These are phyloP conservation scores for Wickerhamomyces rabaulensis DNA, from an alignment of 805 yeast species.

Conservation along the genomic window DNA sequence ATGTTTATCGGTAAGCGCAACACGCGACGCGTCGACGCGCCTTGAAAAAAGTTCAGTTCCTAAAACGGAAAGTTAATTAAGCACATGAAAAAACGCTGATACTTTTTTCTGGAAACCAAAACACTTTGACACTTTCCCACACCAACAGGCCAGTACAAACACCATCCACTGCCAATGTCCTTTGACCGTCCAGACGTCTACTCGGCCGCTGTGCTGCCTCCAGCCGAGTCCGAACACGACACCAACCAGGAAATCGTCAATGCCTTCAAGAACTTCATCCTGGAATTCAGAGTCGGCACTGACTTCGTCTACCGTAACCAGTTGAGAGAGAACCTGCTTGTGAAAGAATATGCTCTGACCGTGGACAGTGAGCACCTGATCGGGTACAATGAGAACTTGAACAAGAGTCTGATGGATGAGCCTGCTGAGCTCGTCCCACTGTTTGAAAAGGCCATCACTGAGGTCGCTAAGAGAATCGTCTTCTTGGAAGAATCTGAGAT, in stretches of 20 bases:
- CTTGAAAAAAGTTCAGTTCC: background rate
- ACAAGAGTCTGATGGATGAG: slow-evolving; percentile 76
- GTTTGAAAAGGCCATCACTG: slow-evolving; percentile 78
- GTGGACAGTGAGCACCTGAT: slow-evolving; percentile 83
- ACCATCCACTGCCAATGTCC: slow-evolving; percentile 16
- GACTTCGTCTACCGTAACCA: slow-evolving; percentile 88
- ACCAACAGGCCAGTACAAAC: background rate
- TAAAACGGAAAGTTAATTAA: slow-evolving; percentile 7
- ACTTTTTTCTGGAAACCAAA: too few species aligned
- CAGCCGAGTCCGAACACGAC: slow-evolving; percentile 63
- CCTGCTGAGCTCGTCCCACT: slow-evolving; percentile 85
- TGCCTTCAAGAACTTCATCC: slow-evolving; percentile 74
- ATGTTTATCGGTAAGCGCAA: background rate
- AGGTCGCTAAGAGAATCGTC: slow-evolving; percentile 68
- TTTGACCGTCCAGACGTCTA: slow-evolving; percentile 48
- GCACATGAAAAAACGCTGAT: slow-evolving; percentile 3
- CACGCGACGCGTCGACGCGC: background rate
- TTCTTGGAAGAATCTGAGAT: slow-evolving; percentile 42
- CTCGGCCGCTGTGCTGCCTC: slow-evolving; percentile 82
- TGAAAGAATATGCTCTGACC: slow-evolving; percentile 63
- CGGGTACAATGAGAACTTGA: slow-evolving; percentile 83
- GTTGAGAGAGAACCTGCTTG: slow-evolving; percentile 77
- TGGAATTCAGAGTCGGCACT: slow-evolving; percentile 80
- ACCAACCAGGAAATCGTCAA: slow-evolving; percentile 64
- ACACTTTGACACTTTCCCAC: background rate